Evolutionary conservation across 2,329 filamentous ascomycete genomes (phyloP).

Genomic region (Apiospora pterosperma): DNA sequence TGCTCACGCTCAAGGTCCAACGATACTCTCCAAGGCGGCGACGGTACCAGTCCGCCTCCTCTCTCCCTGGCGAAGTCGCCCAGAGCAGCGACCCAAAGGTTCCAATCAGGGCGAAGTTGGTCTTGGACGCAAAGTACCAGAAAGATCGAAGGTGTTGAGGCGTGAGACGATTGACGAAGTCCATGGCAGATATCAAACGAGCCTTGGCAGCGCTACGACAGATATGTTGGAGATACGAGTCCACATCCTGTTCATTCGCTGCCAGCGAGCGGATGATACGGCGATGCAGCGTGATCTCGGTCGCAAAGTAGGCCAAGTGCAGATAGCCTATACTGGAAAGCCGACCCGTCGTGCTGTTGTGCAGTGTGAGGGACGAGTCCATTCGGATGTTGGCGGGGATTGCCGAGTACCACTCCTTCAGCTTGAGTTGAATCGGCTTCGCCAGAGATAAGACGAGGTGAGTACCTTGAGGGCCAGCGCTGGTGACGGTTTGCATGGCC

Average conservation of each 20-base stretch:
- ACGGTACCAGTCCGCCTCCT: conserved; percentile 92
- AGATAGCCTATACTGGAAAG: conserved; percentile 70
- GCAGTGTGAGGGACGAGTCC: conserved; percentile 52
- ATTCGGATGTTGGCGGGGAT: conserved; percentile 64
- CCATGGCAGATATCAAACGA: conserved; percentile 91
- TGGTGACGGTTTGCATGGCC: conserved; percentile 66
- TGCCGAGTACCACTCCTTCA: conserved; percentile 77
- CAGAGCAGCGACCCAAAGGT: conserved; percentile 89
- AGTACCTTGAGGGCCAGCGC: conserved; percentile 66
- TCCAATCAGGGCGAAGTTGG: conserved; percentile 91
- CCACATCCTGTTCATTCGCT: conserved; percentile 44
- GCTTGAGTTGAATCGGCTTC: conserved; percentile 77
- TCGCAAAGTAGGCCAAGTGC: conserved; percentile 89
- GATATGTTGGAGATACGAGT: conserved; percentile 85
- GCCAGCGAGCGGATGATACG: conserved; percentile 82
- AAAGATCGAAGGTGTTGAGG: conserved; percentile 85
- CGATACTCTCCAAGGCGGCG: conserved; percentile 82
- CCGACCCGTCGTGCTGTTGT: conserved; percentile 36
- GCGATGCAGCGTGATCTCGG: conserved; percentile 88
- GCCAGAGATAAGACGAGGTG: conserved; percentile 71
- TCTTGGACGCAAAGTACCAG: conserved; percentile 86
- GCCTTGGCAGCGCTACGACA: conserved; percentile 93
- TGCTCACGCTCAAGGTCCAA: conserved; percentile 88
- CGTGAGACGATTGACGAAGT: conserved; percentile 90
- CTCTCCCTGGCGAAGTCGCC: conserved; percentile 80